A percentile compares a stretch with the other conserved stretches of the same genome.
Conservation (phyloP, 2,329 filamentous ascomycete species). For the Talaromyces marneffei region DNA sequence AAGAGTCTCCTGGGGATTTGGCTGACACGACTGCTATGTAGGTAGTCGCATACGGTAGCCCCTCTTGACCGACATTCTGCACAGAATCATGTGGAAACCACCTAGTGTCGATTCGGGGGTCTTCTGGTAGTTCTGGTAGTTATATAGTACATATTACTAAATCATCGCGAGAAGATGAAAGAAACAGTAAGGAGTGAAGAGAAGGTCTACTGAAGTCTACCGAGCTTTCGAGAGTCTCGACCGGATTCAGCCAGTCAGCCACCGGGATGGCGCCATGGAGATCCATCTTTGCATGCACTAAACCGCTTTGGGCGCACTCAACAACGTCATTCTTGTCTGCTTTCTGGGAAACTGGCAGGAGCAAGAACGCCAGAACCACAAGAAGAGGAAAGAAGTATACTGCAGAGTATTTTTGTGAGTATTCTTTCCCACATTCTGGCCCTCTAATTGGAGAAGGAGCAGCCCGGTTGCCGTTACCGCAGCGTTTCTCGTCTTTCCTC, state of each 20-base stretch:
- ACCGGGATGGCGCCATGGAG: background rate
- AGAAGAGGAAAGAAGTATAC: background rate
- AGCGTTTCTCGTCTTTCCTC: background rate
- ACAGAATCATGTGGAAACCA: background rate
- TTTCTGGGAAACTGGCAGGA: constrained; percentile 11
- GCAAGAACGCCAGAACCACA: background rate
- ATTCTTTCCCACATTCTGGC: background rate
- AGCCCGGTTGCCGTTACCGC: constrained; percentile 1
- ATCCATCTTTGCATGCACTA: background rate
- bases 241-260: constrained; percentile 1
- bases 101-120: background rate
- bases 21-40: background rate
- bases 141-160: background rate
- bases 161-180: background rate
- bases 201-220: background rate
- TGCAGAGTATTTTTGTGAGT: background rate
- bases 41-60: too few relatives aligned
- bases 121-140: background rate
- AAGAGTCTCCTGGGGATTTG: background rate
- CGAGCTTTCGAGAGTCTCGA: background rate
- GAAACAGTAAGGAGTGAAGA: background rate
- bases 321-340: constrained; percentile 15
- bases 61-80: background rate
- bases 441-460: background rate
- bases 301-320: background rate